A percentile compares a stretch with the other conserved stretches of the same genome.
These are phyloP conservation scores for Calonectria crousiana DNA, from an alignment of 2,329 filamentous ascomycete genomes.

Conservation along the genomic window DNA sequence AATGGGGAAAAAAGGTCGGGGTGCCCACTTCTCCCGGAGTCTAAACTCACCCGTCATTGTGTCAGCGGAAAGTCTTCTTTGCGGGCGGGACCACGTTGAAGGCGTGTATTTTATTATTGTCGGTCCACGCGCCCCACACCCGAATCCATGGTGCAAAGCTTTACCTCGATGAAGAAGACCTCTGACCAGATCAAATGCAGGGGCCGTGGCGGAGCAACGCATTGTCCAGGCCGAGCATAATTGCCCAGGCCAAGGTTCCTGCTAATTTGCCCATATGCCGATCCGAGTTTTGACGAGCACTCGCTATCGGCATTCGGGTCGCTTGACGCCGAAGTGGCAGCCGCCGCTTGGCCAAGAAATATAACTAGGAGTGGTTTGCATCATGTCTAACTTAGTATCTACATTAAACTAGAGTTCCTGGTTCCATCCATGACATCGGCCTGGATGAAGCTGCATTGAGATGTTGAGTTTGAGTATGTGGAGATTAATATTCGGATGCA, in stretches of 20 bases:
- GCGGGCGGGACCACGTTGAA: neutral
- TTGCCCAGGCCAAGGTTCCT: neutral
- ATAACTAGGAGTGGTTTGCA: neutral
- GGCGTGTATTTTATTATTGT: neutral
- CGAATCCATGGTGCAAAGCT: neutral
- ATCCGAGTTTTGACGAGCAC: neutral
- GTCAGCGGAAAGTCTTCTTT: neutral
- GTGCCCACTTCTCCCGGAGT: neutral
- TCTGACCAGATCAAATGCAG: neutral
- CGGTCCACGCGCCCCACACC: neutral
- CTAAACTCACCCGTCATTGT: neutral
- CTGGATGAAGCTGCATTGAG: neutral
- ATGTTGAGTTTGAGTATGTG: too few species aligned
- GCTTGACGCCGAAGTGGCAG: too few species aligned
- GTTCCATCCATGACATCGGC: neutral
- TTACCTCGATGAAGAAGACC: neutral
- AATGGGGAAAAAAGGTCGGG: neutral
- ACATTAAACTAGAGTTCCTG: neutral
- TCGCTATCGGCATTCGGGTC: neutral
- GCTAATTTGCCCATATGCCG: neutral
- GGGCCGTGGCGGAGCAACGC: neutral
- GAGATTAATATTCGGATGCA: too few species aligned
- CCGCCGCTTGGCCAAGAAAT: neutral
- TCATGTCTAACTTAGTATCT: neutral
- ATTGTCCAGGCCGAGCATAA: neutral